Evolutionary conservation across 306 rosid genomes (phyloP), one percentile per base, ranked within the genome.

Genomic region (Cucumis sativus): DNA sequence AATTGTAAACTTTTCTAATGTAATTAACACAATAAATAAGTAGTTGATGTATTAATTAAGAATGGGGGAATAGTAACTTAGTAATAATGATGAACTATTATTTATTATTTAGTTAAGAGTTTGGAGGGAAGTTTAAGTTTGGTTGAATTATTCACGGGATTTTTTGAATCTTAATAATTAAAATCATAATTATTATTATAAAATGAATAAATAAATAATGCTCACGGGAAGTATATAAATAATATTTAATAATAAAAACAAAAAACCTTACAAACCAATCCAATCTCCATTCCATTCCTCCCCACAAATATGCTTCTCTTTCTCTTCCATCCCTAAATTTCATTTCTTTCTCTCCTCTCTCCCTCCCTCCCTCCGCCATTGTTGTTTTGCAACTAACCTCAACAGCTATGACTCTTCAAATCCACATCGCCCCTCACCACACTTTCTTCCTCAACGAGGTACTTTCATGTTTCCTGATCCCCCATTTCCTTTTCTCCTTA

Each of bases 301-400:
- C 55, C 74, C 74, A 67, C 74, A 67, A 67, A 67, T 67, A 67
- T 67, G 73, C 55, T 41, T 41, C 74, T 67, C 54, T 20, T 41
- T 65, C 72, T 40, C 51, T 40, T 18, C 12, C 74, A 41, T 43
- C 21, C 35, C 17, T 40, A 1, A 47, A 5, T 9, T 9, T 45
- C 14, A 11, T 35, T 0, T 63, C 69, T 33, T 13, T 8, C 49
- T 35, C 47, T 37, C 47, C 2, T 64, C 49, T 17, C 51, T 9
- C 52, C 9, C 49, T 39, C 49, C 4, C 51, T 40, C 5, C n/a
- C 9, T 41, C 18, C 70, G 47, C 74, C 74, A 67, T 41, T 67
- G 54, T 67, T 41, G 10, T 35, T 67, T 18, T 67, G 33, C 33
- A 63, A 65, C 72, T 4, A 17, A 37, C 28, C 72, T 37, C 55